Evolutionary conservation across 2,329 filamentous ascomycete species (phyloP).

Genomic region (Atkinsonella texensis): DNA sequence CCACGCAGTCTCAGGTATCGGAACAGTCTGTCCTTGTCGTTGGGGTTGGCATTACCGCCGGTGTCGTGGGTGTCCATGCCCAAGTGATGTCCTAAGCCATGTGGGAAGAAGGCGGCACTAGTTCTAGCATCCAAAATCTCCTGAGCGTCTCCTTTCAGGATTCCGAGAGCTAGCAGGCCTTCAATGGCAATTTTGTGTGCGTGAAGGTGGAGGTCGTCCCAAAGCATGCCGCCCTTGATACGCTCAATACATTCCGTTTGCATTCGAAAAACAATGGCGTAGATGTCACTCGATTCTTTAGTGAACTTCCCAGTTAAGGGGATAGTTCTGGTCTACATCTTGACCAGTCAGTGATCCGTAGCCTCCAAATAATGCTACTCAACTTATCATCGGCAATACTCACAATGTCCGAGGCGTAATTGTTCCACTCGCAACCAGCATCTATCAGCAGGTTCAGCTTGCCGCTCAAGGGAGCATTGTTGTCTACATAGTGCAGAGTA

Average conservation of each 20-base stretch:
- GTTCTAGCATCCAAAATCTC: slow-evolving; percentile 69
- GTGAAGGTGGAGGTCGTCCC: slow-evolving; percentile 70
- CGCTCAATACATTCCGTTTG: slow-evolving; percentile 64
- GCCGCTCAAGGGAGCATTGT: slow-evolving; percentile 54
- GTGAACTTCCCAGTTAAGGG: slow-evolving; percentile 65
- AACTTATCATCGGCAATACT: slow-evolving; percentile 10
- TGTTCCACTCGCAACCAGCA: slow-evolving; percentile 65
- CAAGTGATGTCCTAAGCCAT: slow-evolving; percentile 82
- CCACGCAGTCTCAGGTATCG: slow-evolving; percentile 73
- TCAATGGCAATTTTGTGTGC: slow-evolving; percentile 76
- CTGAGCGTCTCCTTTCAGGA: slow-evolving; percentile 54
- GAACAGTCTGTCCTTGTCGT: slow-evolving; percentile 75
- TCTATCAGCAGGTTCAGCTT: slow-evolving; percentile 77
- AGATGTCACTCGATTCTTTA: slow-evolving; percentile 59
- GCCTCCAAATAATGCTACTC: not conserved
- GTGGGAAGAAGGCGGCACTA: slow-evolving; percentile 85
- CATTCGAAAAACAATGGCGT: slow-evolving; percentile 78
- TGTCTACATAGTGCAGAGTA: slow-evolving; percentile 79
- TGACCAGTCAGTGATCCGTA: not conserved
- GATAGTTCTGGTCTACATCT: slow-evolving; percentile 64
- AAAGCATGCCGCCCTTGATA: slow-evolving; percentile 62
- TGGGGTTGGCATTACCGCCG: slow-evolving; percentile 65
- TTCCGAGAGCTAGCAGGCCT: slow-evolving; percentile 62
- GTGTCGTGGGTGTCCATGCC: slow-evolving; percentile 90
- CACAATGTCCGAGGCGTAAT: slow-evolving; percentile 59